Evolutionary conservation across 2,329 filamentous ascomycete species (phyloP).

Genomic region (Cladosporium sp.): DNA sequence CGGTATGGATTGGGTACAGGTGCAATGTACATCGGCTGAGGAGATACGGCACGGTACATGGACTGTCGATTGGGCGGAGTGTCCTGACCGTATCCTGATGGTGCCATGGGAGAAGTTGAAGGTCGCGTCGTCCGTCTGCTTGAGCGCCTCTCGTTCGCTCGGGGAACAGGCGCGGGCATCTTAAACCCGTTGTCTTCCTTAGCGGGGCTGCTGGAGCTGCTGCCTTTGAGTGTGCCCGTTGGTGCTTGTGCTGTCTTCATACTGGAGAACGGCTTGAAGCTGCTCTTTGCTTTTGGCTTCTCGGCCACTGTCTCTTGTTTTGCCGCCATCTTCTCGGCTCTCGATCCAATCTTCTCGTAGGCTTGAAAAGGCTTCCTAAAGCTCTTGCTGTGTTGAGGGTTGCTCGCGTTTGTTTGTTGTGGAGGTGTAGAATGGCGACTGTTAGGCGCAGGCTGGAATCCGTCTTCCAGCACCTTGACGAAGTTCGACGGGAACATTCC

Average conservation of each 20-base stretch:
- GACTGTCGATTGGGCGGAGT: constrained; percentile 6
- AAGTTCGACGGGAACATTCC: constrained; percentile 97
- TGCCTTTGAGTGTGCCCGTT: constrained; percentile 26
- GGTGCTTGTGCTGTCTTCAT: constrained; percentile 45
- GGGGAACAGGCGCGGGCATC: constrained; percentile 30
- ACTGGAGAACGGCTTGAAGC: constrained; percentile 45
- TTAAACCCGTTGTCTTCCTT: constrained; percentile 26
- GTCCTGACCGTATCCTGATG: constrained; percentile 26
- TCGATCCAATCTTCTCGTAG: constrained; percentile 19
- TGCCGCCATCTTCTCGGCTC: constrained; percentile 13
- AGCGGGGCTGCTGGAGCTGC: constrained; percentile 11
- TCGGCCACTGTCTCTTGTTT: constrained; percentile 24
- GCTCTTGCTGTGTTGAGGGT: constrained; percentile 51
- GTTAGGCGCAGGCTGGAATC: constrained; percentile 66
- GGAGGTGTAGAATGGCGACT: constrained; percentile 53
- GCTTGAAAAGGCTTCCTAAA: constrained; percentile 34
- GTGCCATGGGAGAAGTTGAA: constrained; percentile 34
- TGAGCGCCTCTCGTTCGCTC: constrained; percentile 17
- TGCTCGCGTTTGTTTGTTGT: constrained; percentile 36
- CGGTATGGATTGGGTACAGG: constrained; percentile 12
- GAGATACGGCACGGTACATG: constrained; percentile 21
- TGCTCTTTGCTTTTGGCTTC: constrained; percentile 31
- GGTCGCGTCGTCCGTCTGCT: constrained; percentile 14
- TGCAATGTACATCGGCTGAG: constrained; percentile 14
- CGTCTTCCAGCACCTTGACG: constrained; percentile 79